phyloP scores from a whole-genome alignment of 305 asterid species.

The Caryopteris hybrid region DNA sequence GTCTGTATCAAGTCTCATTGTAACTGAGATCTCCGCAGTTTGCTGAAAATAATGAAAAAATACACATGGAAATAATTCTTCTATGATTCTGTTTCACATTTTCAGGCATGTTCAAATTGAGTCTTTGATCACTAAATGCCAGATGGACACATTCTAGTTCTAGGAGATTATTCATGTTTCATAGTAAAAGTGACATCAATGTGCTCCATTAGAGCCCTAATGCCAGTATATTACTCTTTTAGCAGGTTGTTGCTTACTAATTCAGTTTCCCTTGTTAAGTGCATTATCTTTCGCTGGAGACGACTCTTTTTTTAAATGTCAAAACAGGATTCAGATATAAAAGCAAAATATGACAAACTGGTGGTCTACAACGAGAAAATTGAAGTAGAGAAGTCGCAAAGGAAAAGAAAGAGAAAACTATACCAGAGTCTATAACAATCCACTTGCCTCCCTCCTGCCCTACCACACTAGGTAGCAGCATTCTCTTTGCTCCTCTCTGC shows the following conservation, averaged over 20 bases:
- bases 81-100: neutral
- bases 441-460: constrained; percentile 94
- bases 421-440: constrained; percentile 92
- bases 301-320: neutral
- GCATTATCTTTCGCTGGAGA: neutral
- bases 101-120: neutral
- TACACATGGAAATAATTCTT: neutral
- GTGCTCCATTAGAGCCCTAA: neutral
- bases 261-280: neutral
- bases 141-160: neutral
- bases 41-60: neutral
- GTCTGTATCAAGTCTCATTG: neutral
- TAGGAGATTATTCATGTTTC: neutral
- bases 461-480: constrained; percentile 81
- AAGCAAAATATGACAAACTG: neutral
- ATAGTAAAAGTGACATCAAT: neutral
- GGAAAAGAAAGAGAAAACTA: neutral
- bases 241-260: neutral
- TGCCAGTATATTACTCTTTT: neutral
- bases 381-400: neutral
- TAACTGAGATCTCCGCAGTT: neutral
- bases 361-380: neutral
- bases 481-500: constrained; percentile 83
- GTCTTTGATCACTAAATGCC: neutral
- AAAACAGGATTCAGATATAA: neutral